Evolutionary conservation across 1,284 basidiomycete genomes (phyloP), one percentile per base, ranked within the genome.

Genomic region (Polyporus tsugae): DNA sequence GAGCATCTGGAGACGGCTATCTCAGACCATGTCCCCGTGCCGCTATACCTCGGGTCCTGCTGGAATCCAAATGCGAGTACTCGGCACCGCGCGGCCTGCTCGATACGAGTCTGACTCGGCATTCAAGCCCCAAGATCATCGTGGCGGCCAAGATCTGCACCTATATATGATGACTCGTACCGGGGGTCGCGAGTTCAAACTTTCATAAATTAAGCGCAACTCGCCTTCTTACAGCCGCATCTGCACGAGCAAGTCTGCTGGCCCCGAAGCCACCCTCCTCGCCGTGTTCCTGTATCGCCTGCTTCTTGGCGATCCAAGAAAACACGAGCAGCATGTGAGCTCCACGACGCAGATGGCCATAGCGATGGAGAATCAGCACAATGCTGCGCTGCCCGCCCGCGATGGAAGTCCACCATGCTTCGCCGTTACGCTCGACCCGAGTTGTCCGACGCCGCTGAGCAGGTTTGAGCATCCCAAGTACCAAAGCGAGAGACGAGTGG

Each of bases 301-400:
- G 29, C 29, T 29, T 29, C 29, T 29, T 29, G 29, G 70, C 69
- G 46, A 70, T 68, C 35, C 72, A 74, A 70, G 82, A 86, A 76
- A 86, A 86, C 49, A 80, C 75, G n/a, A 76, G 63, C 62, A 85
- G 62, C 19, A 76, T 74, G 58, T 83, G 9, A 25, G 70, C 71
- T 82, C 80, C 25, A 81, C 41, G 64, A 68, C 67, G n/a, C 83
- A 78, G 55, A 85, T 66, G 29, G 29, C 29, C 1, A 29, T 2
- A 3, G 76, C 85, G 17, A 87, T 71, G 15, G 87, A 74, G 74
- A 87, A 87, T 83, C 83, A 87, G 63, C 84, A 84, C 5, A 82
- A 81, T 17, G 82, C 84, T 0, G 80, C 79, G 60, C 84, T 82
- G 0, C 86, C 86, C 17, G 76, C 53, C 70, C 83, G 86, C 15